These are phyloP conservation scores for Rhodofomes roseus DNA, from an alignment of 1,284 basidiomycete genomes.

Conservation along the genomic window DNA sequence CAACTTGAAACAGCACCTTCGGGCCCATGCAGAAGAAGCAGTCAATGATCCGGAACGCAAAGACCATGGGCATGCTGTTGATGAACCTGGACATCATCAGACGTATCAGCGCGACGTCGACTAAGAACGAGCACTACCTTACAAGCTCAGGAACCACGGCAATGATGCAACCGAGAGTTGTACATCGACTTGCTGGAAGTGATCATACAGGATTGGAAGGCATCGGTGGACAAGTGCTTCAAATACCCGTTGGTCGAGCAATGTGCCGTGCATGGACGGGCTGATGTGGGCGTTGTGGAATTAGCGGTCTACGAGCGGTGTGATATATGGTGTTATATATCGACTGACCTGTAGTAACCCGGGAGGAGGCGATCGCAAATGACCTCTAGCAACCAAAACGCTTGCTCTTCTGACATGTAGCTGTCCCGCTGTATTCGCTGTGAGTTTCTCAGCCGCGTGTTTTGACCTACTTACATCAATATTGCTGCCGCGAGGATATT, in stretches of 20 bases:
- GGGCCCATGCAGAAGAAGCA: constrained; percentile 99
- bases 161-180: constrained; percentile 96
- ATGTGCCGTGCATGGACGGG: constrained; percentile 97
- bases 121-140: constrained; percentile 26
- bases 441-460: constrained; percentile 3
- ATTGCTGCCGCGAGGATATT: constrained; percentile 92
- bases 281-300: constrained; percentile 34
- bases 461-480: constrained; percentile 60
- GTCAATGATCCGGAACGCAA: constrained; percentile 97
- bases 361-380: constrained; percentile 93
- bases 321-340: background rate
- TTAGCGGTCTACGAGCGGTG: background rate
- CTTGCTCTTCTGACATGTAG: constrained; percentile 99
- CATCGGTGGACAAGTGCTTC: constrained; percentile 93
- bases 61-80: constrained; percentile 99
- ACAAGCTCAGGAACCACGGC: constrained; percentile 97
- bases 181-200: constrained; percentile 90
- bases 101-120: background rate
- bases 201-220: constrained; percentile 90
- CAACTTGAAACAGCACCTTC: constrained; percentile 97
- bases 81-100: constrained; percentile 71
- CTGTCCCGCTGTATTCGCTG: constrained; percentile 36
- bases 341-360: constrained; percentile 90
- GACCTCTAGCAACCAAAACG: constrained; percentile 96
- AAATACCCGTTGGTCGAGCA: constrained; percentile 97